phyloP scores from a whole-genome alignment of 2,329 filamentous ascomycete species.

The Arthrinium phaeospermum region DNA sequence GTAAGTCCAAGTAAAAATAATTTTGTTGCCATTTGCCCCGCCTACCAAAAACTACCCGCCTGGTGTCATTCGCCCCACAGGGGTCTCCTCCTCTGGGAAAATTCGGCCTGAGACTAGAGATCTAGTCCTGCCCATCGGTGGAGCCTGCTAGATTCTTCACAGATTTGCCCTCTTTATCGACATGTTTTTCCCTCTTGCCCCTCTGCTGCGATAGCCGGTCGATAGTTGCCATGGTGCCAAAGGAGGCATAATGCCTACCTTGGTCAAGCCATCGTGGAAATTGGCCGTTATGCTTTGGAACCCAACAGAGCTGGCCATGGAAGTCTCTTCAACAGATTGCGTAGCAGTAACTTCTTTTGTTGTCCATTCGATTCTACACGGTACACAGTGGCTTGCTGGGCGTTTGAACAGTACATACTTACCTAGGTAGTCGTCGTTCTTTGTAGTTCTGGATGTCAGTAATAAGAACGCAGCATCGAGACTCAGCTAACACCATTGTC shows the following conservation, averaged over 20 bases:
- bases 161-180: slow-evolving; percentile 1
- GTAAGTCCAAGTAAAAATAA: slow-evolving; percentile 10
- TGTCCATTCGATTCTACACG: too few relatives aligned
- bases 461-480: neutral
- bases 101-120: slow-evolving; percentile 3
- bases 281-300: neutral
- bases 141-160: slow-evolving; percentile 10
- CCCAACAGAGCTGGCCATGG: neutral
- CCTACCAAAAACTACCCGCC: slow-evolving; percentile 1
- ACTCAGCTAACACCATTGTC: neutral
- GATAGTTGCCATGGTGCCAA: slow-evolving; percentile 6
- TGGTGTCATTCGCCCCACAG: slow-evolving; percentile 8
- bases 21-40: slow-evolving; percentile 16
- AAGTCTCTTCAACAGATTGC: neutral
- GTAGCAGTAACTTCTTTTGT: neutral
- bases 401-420: too few relatives aligned
- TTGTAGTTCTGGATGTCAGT: neutral
- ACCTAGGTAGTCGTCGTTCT: too few relatives aligned
- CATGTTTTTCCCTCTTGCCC: neutral
- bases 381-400: too few relatives aligned
- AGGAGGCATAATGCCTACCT: neutral
- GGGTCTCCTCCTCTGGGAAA: slow-evolving; percentile 15
- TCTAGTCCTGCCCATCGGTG: slow-evolving; percentile 14
- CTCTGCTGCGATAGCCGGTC: neutral
- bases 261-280: neutral